These are phyloP conservation scores for Carex littledalei DNA, from an alignment of 176 grass and related monocot genomes.

Conservation along the genomic window DNA sequence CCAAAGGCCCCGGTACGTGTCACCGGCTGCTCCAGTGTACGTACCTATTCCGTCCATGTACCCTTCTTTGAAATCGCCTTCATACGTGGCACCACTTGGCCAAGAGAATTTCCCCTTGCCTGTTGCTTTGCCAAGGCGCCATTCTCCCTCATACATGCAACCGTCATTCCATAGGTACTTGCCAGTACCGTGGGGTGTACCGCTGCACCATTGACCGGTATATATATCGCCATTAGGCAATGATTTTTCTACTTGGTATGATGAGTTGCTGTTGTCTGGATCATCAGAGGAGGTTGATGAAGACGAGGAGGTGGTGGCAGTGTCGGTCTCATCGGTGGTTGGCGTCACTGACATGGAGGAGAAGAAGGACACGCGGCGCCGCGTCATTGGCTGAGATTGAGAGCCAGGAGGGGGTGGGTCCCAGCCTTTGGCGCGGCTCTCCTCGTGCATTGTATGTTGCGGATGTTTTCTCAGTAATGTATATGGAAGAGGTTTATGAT, in stretches of 20 bases:
- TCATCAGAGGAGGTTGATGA: conserved; percentile 22
- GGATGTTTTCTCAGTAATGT: neutral
- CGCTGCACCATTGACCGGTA: conserved; percentile 52
- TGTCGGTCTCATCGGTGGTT: conserved; percentile 40
- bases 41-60: conserved; percentile 69
- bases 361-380: conserved; percentile 20
- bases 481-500: conserved; percentile 16
- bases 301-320: conserved; percentile 35
- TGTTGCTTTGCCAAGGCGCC: conserved; percentile 57
- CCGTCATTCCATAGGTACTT: conserved; percentile 85
- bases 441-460: conserved; percentile 20
- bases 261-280: neutral
- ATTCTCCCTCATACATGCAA: conserved; percentile 88
- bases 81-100: conserved; percentile 76
- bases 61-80: conserved; percentile 70
- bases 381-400: conserved; percentile 25
- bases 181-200: conserved; percentile 48
- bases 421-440: conserved; percentile 21
- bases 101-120: conserved; percentile 73
- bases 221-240: conserved; percentile 73
- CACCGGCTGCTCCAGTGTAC: conserved; percentile 56
- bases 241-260: conserved; percentile 27
- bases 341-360: conserved; percentile 48
- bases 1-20: conserved; percentile 82
- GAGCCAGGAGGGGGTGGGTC: conserved; percentile 43